phyloP scores from a whole-genome alignment of 331 rosid species.

The Quercus phellos region DNA sequence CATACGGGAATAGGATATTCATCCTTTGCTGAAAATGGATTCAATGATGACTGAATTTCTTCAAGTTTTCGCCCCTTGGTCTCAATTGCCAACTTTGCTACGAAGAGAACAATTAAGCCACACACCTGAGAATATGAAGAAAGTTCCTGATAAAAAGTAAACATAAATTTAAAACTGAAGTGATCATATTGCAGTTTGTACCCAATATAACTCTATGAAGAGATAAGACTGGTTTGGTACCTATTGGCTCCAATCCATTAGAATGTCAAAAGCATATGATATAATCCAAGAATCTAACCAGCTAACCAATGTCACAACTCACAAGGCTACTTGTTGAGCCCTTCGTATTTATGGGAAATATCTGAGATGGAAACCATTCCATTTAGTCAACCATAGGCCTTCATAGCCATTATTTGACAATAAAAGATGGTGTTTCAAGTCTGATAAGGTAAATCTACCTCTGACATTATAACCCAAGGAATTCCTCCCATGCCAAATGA shows the following conservation, averaged over 20 bases:
- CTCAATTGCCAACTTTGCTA: slow-evolving; percentile 50
- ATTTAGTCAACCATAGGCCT: not conserved
- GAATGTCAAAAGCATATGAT: slow-evolving; percentile 49
- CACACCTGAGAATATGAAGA: slow-evolving; percentile 45
- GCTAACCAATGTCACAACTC: slow-evolving; percentile 41
- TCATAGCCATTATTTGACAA: too few species aligned
- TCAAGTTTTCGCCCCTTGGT: slow-evolving; percentile 56
- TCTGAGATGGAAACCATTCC: slow-evolving; percentile 15
- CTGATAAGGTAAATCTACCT: slow-evolving; percentile 28
- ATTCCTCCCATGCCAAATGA: slow-evolving; percentile 76
- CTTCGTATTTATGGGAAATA: slow-evolving; percentile 65
- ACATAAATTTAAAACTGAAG: too few species aligned
- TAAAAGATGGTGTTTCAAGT: too few species aligned
- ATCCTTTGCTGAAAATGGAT: slow-evolving; percentile 20
- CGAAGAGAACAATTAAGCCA: slow-evolving; percentile 44
- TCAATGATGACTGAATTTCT: slow-evolving; percentile 52
- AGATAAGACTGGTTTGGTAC: slow-evolving; percentile 10
- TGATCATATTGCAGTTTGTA: too few species aligned
- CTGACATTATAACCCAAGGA: slow-evolving; percentile 89
- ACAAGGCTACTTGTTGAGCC: slow-evolving; percentile 56
- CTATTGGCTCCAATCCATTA: slow-evolving; percentile 58
- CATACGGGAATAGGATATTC: not conserved
- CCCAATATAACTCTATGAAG: too few species aligned
- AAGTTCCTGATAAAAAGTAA: slow-evolving; percentile 36
- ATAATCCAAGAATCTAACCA: slow-evolving; percentile 64